Base-by-base conservation (phyloP, 1,284 basidiomycete species). In the Ustilago sp. region DNA sequence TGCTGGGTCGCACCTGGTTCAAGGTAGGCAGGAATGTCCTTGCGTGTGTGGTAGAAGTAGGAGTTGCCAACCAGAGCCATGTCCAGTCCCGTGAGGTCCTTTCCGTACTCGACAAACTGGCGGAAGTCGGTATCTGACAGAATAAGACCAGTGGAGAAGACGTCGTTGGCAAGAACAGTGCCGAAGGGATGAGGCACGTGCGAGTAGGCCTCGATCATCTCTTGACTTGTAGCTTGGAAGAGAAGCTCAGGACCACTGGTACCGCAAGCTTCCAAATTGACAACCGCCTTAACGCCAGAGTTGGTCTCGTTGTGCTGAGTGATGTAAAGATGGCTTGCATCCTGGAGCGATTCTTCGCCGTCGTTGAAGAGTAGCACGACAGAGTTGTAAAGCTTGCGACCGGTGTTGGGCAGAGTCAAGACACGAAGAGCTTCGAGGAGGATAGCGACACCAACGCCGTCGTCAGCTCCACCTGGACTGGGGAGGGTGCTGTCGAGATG, bases 211-310 rank as follows among this genome's bases (percentile, higher is more conserved):
- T 93, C 89, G 19, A 98, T 93, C 94, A 99, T 97, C 74, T 95
- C 91, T 74, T 93, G 90, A 13, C 93, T 94, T 0, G 94, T 98
- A 0, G 96, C 96, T 88, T 99, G 96, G 89, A 99, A 99, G 13
- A 98, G 89, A 8, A 98, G 88, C 81, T 95, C 94, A 28, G 91
- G 92, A 0, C 96, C 95, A 6, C 90, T 92, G 0, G 92, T 92
- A 0, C 96, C 96, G 45, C 94, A 95, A 50, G 94, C 93, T 89
- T 98, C 96, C 12, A 99, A 89, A 83, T 99, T 98, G 85, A 98
- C 91, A 5, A 92, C 91, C 0, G 94, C 94, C 9, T 93, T 91
- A 23, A 98, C 91, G 15, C 92, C 94, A 31, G 71, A 41, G 31
- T 73, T 74, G 50, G 84, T 85, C 28, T 74, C 55, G 64, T 79